Base-by-base conservation (phyloP, 768 basidiomycete species). In the Ramaria rubella region DNA sequence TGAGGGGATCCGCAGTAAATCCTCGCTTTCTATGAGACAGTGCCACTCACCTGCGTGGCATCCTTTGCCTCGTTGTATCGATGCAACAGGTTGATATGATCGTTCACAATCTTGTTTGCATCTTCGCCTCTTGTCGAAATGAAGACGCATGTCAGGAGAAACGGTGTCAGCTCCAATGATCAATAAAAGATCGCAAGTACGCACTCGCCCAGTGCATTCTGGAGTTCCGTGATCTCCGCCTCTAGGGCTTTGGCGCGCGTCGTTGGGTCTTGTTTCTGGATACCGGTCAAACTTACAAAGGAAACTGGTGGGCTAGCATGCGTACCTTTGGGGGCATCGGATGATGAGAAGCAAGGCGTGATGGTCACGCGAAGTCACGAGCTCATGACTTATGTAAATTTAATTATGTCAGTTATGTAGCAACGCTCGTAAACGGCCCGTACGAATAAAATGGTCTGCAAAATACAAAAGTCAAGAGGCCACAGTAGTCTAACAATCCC, bases 61-160 rank as follows among this genome's bases (percentile, higher is more conserved):
- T 91, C 89, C 65, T 90, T 90, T 8, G 86, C 80, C 66, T 90
- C 89, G 59, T 90, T 90, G 59, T 90, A 91, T 34, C 72, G 73
- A 67, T 90, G 89, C 33, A 90, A 71, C 3, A 87, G 72, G 61
- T 78, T 79, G 67, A 90, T 90, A 62, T 90, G 86, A 14, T 73
- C 70, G 59, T 82, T 81, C 23, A 86, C 80, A 7, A 86, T 79
- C 49, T 70, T 70, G 42, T 83, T 79, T 0, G 84, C 78, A 50
- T 83, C 78, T 57, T 76, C 74, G 67, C 55, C 52, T 66, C 68
- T 49, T 2, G 29, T 11, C 34, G 36, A 49, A 17, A 27, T 19
- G 19, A 33, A 30, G 24, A 38, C 17, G 42, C 38, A 49, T 49
- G 40, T 31, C 14, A 15, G 24, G 31, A 33, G 40, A 2, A 14